Percentiles rank a stretch among this genome's conserved stretches.
Conservation (phyloP, 345 rosid species). For the Populus ilicifolia region DNA sequence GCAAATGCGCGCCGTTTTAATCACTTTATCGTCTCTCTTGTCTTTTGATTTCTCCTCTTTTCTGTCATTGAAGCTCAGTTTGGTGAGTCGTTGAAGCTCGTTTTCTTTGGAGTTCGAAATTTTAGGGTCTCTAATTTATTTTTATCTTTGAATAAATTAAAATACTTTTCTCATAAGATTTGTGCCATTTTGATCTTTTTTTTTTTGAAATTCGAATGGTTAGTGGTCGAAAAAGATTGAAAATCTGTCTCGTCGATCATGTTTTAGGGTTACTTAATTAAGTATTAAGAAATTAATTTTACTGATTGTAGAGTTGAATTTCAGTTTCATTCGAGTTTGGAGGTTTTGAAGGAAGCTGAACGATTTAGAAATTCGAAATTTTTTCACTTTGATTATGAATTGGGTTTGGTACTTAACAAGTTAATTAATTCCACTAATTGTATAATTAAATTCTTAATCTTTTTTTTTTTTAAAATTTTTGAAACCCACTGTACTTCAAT, state of each 20-base stretch:
- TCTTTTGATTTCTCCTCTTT: slow-evolving; percentile 7
- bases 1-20: slow-evolving; percentile 34
- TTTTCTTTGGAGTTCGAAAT: not conserved
- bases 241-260: too few species aligned
- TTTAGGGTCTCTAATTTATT: not conserved
- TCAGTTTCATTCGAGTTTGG: not conserved
- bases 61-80: slow-evolving; percentile 28
- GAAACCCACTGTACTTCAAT: not conserved
- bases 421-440: not conserved
- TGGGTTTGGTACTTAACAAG: too few species aligned
- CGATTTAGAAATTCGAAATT: too few species aligned
- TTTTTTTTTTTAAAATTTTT: slow-evolving; percentile 2
- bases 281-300: too few species aligned
- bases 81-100: slow-evolving; percentile 28
- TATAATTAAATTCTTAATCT: not conserved
- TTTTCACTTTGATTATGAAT: too few species aligned
- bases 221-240: not conserved
- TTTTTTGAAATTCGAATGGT: not conserved
- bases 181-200: too few species aligned
- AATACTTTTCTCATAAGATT: too few species aligned
- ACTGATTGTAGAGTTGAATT: too few species aligned
- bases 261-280: too few species aligned
- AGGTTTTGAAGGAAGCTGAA: too few species aligned
- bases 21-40: slow-evolving; percentile 10
- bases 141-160: too few species aligned